phyloP scores from a whole-genome alignment of 2,329 filamentous ascomycete genomes.

The Colletotrichum sp. region DNA sequence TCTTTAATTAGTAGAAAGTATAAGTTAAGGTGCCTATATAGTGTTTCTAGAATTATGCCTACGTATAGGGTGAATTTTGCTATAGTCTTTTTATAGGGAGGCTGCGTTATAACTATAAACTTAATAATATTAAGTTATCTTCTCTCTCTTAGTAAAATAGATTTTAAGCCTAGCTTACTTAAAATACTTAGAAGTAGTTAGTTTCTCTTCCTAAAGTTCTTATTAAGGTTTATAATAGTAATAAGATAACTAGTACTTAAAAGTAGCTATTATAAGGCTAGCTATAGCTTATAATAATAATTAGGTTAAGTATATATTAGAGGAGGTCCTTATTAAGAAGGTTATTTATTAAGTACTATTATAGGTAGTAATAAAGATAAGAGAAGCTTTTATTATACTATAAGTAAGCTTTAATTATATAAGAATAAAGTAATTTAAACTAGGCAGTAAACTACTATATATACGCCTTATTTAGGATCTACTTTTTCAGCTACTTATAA shows the following conservation, averaged over 20 bases:
- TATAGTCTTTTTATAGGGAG: too few species aligned
- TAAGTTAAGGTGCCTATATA: too few species aligned
- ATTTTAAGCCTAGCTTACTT: neutral
- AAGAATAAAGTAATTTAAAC: too few species aligned
- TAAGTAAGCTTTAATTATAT: neutral
- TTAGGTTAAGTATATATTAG: too few species aligned
- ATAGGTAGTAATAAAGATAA: neutral
- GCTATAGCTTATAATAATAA: neutral
- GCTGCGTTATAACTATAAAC: too few species aligned
- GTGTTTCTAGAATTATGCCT: too few species aligned
- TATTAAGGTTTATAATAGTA: neutral
- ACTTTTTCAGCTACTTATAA: too few species aligned
- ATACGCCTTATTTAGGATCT: too few species aligned
- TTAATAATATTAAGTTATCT: neutral
- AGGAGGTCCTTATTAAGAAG: too few species aligned
- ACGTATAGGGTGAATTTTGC: too few species aligned
- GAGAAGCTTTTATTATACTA: neutral
- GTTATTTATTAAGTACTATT: neutral
- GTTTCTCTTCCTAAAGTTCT: neutral
- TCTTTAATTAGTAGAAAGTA: too few species aligned
- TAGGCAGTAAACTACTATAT: too few species aligned
- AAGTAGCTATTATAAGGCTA: neutral
- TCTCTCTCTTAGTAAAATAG: neutral
- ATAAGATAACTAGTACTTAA: rapidly evolving
- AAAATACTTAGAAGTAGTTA: neutral